Evolutionary conservation across 1,139 yeast genomes (phyloP).

Genomic region (Debaryomyces sp.): DNA sequence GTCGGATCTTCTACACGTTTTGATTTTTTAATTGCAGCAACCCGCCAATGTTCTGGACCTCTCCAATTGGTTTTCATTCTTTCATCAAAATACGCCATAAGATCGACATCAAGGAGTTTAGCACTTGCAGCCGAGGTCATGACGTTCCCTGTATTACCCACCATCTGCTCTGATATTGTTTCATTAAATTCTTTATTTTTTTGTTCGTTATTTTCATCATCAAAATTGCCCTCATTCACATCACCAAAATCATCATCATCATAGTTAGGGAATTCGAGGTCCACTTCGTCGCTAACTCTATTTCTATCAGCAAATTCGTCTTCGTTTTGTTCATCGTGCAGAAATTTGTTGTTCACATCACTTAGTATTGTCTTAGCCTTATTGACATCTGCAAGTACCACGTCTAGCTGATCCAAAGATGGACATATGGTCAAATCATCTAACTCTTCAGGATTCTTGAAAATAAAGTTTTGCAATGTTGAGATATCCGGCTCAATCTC

Average conservation of each 20-base stretch:
- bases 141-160: slow-evolving; percentile 18
- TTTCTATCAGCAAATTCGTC: slow-evolving; percentile 13
- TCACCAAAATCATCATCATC: slow-evolving; percentile 40
- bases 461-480: slow-evolving; percentile 27
- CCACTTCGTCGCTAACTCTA: slow-evolving; percentile 19
- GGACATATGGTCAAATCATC: slow-evolving; percentile 58
- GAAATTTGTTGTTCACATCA: slow-evolving; percentile 45
- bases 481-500: slow-evolving; percentile 11
- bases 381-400: slow-evolving; percentile 59
- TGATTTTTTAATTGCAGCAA: slow-evolving; percentile 52
- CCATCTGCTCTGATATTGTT: slow-evolving; percentile 26
- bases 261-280: slow-evolving; percentile 27
- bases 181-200: slow-evolving; percentile 21
- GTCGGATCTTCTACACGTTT: slow-evolving; percentile 20
- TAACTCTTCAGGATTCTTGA: slow-evolving; percentile 34
- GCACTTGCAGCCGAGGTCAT: slow-evolving; percentile 21
- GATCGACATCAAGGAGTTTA: slow-evolving; percentile 60
- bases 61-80: slow-evolving; percentile 76
- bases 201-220: slow-evolving; percentile 18
- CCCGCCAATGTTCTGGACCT: slow-evolving; percentile 95
- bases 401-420: slow-evolving; percentile 57
- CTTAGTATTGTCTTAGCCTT: slow-evolving; percentile 56
- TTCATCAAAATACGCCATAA: slow-evolving; percentile 81
- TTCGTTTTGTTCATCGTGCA: slow-evolving; percentile 20
- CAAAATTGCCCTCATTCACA: slow-evolving; percentile 19